Evolutionary conservation across 129 eudicot genomes (phyloP), one percentile per base, ranked within the genome.

Genomic region (Flaveria bidentis): DNA sequence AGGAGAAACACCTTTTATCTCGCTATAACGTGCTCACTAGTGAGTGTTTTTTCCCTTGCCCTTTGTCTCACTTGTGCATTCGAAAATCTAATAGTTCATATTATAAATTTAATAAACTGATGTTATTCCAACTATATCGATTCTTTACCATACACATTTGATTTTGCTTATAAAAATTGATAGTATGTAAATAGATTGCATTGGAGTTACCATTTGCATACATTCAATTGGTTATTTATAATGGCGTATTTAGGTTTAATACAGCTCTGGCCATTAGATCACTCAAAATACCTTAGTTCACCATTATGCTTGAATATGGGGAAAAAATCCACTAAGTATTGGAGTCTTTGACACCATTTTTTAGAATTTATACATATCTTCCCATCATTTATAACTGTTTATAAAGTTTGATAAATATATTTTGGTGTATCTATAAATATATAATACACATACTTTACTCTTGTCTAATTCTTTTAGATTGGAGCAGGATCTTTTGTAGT

Each of bases 401-500:
- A 63, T 30, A 28, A 15, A 63, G 68, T 63, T 28, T 44, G 4
- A 20, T 30, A 25, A 30, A 45, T 63, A 63, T 33, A 5, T 63
- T 63, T 30, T 63, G 69, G 69, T 63, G 46, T 15, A 25, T 28
- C 42, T 61, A 61, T 10, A 25, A 61, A 4, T 23, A 23, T 23
- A 23, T 23, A 23, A 61, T 5, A 17, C 13, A 25, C 11, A 13
- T 11, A 10, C 26, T 26, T 26, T 63, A 16, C 20, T 46, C 49
- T 75, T 47, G 22, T 75, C 60, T 46, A 75, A 44, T 74, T 62
- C 18, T 75, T 46, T 26, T 72, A 63, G 79, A 52, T 75, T 61
- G 79, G 79, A 44, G 71, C 63, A 75, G 62, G 79, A 75, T 46
- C 79, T 4, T 46, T 75, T 63, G 39, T 75, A 51, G 17, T 61